Evolutionary conservation across 1,284 basidiomycete species (phyloP), one percentile per base, ranked within the genome.

Genomic region (Tylopilus sp.): DNA sequence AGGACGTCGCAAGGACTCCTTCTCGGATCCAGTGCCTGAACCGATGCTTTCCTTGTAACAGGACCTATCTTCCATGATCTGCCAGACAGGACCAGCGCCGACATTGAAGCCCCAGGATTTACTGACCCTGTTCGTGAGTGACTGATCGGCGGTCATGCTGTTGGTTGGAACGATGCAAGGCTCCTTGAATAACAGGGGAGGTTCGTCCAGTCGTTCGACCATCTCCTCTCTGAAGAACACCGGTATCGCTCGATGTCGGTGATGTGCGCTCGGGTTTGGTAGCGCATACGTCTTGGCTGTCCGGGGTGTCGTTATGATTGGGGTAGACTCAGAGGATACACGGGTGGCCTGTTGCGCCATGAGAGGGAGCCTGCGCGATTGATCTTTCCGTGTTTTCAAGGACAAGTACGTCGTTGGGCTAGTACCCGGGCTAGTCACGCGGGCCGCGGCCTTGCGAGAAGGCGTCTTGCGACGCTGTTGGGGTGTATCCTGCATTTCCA

Each of bases 91-190:
- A 0, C 89, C 89, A 8, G 77, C 65, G 1, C 86, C 85, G 16
- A 86, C 75, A 57, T 86, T 87, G 57, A 78, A 79, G 0, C 83
- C 81, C 80, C 81, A 84, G 0, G 82, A 72, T 56, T 80, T 86
- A 55, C 74, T 78, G 12, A 84, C 51, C 37, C 72, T 61, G 23
- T 63, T 63, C 2, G 59, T 63, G 39, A 73, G 50, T 10, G 56
- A 55, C 2, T 53, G 49, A 29, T 62, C 56, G 19, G 60, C 51
- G 4, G 67, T 70, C 60, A 69, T 73, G 29, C 67, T 69, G 28
- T 68, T 72, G 15, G 73, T 73, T 25, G 60, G 44, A 19, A 59
- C 47, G 37, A 57, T 40, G 16, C 23, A 47, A 19, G 62, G 59
- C 35, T 57, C 48, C 35, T 51, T 36, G 49, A 53, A 67, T 2